Base-by-base conservation (phyloP, 108 stramenopile species). In the Bacterosira constricta region DNA sequence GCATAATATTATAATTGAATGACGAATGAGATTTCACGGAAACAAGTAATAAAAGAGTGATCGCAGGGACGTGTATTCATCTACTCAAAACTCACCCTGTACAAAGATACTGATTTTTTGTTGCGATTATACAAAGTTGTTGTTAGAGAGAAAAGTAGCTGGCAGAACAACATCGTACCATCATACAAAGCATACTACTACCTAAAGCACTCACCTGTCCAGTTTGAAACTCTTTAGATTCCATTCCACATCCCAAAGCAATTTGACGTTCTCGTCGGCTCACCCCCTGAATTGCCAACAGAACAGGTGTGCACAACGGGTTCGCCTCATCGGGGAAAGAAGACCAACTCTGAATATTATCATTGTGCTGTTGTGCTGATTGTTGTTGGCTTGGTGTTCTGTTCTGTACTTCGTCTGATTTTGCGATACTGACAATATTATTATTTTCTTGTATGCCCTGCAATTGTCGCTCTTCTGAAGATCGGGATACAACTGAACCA, bases 251-350 rank as follows among this genome's bases (percentile, higher is more conserved):
- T 3, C 69, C 73, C 23, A 66, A 20, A 25, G 86, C 86, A 31
- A 25, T 35, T 45, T 78, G 12, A 51, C 92, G 89, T 85, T 93
- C 92, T 18, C 41, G 25, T 41, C 92, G 74, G 66, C 89, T 87
- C 3, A 93, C 89, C 17, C 87, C 87, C 78, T 93, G 92, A 39
- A 93, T 77, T 17, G 92, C 92, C 39, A 86, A 69, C 9, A 93
- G 47, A 46, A 86, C 59, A 17, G 88, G 79, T 11, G 92, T 88
- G 32, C 80, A 70, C 30, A 90, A 67, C 13, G 88, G 86, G 75
- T 90, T 93, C 25, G 27, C 45, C 34, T 51, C 32, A 38, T 69
- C 75, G 27, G 69, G 73, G 4, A 68, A 80, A 21, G 44, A 57
- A 17, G 12, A 0, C 52, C 71, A 49, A 25, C 8, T 18, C 12